Evolutionary conservation across 805 yeast species (phyloP).

Genomic region (Saccharomyces mikatae): DNA sequence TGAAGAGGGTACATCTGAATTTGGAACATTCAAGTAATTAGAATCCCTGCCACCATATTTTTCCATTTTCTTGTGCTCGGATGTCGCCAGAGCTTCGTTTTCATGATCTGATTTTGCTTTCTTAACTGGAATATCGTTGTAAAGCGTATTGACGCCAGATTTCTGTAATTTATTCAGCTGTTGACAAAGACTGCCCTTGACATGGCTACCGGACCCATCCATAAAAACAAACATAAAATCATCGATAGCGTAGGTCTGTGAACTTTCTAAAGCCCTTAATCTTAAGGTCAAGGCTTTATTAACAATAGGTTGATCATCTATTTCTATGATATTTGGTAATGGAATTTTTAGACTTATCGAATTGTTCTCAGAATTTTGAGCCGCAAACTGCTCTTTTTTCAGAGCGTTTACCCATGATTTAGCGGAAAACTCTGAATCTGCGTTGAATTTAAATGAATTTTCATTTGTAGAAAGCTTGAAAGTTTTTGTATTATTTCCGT

Average conservation of each 20-base stretch:
- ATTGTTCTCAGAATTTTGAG: conserved; percentile 53
- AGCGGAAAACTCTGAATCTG: conserved; percentile 68
- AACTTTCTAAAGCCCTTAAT: conserved; percentile 52
- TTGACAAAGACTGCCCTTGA: conserved; percentile 35
- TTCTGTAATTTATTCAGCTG: conserved; percentile 14
- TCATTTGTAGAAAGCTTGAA: conserved; percentile 53
- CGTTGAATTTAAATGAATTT: conserved; percentile 54
- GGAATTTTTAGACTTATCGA: conserved; percentile 77
- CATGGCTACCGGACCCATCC: conserved; percentile 34
- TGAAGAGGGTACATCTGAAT: not conserved
- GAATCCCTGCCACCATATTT: not conserved
- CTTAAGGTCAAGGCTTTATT: conserved; percentile 50
- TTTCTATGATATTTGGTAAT: conserved; percentile 51
- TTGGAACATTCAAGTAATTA: not conserved
- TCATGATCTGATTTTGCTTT: not conserved
- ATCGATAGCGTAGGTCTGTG: conserved; percentile 49
- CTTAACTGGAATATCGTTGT: not conserved
- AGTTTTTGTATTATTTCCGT: conserved; percentile 31
- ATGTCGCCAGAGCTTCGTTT: not conserved
- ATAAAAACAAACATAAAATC: conserved; percentile 66
- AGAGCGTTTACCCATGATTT: conserved; percentile 70
- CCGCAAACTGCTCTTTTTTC: conserved; percentile 69
- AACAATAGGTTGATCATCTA: conserved; percentile 48
- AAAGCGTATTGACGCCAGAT: conserved; percentile 2
- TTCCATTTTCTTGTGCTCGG: not conserved